phyloP scores from a whole-genome alignment of 805 yeast genomes.

The Jamesozyma spencerorum region DNA sequence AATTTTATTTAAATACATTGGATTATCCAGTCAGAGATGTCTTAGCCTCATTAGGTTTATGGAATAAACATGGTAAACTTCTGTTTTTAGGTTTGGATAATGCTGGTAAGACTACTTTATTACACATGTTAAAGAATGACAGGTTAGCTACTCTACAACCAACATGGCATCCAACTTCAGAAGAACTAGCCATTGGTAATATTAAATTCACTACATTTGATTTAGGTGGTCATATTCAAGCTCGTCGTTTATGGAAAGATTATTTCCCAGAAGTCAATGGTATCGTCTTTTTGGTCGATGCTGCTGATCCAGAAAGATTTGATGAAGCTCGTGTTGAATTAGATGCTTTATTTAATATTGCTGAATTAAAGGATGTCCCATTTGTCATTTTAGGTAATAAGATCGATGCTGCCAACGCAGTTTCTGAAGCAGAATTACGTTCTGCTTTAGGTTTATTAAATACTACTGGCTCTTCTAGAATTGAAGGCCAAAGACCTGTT shows the following conservation, averaged over 20 bases:
- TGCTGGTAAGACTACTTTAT: constrained; percentile 90
- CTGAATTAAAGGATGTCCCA: constrained; percentile 83
- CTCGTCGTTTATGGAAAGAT: constrained; percentile 98
- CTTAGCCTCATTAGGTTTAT: constrained; percentile 67
- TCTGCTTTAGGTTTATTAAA: constrained; percentile 77
- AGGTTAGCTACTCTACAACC: constrained; percentile 97
- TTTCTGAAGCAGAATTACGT: constrained; percentile 88
- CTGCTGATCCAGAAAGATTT: constrained; percentile 92
- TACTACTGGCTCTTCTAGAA: constrained; percentile 80
- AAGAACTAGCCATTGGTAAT: constrained; percentile 92
- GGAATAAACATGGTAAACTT: constrained; percentile 94
- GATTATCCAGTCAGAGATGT: constrained; percentile 52
- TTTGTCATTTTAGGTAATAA: constrained; percentile 93
- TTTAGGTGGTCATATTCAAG: constrained; percentile 97
- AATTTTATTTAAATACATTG: background rate
- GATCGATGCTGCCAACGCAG: constrained; percentile 90
- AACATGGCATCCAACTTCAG: constrained; percentile 97
- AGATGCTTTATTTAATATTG: constrained; percentile 86
- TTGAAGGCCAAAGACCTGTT: constrained; percentile 74
- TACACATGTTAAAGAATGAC: constrained; percentile 86
- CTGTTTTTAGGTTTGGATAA: constrained; percentile 94
- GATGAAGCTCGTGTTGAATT: constrained; percentile 91
- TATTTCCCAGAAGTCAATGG: constrained; percentile 99
- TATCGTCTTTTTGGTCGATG: constrained; percentile 91
- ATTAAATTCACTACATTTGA: constrained; percentile 97